phyloP scores from a whole-genome alignment of 2,329 filamentous ascomycete genomes.

The Trichoderma koningii region DNA sequence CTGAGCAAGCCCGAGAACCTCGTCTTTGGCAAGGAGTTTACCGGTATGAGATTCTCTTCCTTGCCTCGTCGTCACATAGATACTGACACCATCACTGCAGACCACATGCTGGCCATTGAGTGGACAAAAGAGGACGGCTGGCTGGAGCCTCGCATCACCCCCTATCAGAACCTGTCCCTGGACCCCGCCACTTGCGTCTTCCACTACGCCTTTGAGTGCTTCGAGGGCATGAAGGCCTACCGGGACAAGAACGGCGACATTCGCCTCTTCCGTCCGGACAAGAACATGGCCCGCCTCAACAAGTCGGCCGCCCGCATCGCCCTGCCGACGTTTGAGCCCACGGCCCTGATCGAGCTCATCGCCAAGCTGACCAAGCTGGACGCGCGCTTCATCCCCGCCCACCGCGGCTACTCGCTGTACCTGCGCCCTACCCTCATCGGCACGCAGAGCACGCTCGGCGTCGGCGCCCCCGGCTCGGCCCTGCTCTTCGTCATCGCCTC shows the following conservation, averaged over 20 bases:
- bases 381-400: constrained; percentile 83
- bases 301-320: constrained; percentile 89
- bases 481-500: constrained; percentile 94
- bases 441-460: constrained; percentile 90
- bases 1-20: constrained; percentile 76
- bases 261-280: constrained; percentile 89
- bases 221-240: constrained; percentile 99
- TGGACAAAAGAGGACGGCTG: constrained; percentile 87
- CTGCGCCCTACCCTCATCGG: constrained; percentile 96
- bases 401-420: constrained; percentile 90
- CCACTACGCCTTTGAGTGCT: constrained; percentile 97
- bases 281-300: constrained; percentile 95
- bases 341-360: constrained; percentile 78
- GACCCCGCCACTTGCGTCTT: constrained; percentile 96
- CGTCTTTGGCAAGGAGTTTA: constrained; percentile 88
- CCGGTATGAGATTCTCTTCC: constrained; percentile 62
- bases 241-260: constrained; percentile 78
- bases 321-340: constrained; percentile 78
- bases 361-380: constrained; percentile 78
- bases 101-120: constrained; percentile 95
- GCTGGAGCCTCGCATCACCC: constrained; percentile 78
- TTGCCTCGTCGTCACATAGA: no score
- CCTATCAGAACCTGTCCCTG: constrained; percentile 95
- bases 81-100: constrained; percentile 47
- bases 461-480: constrained; percentile 87